Percentiles rank a stretch among this genome's conserved stretches.
These are phyloP conservation scores for Ascochyta koolunga DNA, from an alignment of 2,329 filamentous ascomycete species.

Conservation along the genomic window DNA sequence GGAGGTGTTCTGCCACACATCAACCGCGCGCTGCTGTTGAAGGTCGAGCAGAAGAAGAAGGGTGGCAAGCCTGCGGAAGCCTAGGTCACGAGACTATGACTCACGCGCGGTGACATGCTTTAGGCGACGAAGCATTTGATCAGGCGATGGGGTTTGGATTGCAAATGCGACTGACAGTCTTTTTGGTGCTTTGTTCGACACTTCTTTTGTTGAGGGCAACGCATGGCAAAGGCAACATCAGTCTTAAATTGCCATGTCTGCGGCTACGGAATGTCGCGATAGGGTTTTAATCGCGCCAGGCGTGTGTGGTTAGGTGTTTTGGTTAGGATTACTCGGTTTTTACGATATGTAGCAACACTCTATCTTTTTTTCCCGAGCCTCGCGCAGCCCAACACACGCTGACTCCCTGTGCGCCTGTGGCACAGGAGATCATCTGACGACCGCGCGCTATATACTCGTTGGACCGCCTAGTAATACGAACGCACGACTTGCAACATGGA, in stretches of 20 bases:
- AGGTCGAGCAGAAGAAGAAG: constrained; percentile 99
- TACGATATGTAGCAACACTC: constrained; percentile 37
- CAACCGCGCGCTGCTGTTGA: constrained; percentile 93
- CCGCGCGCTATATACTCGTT: not conserved
- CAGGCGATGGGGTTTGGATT: constrained; percentile 1
- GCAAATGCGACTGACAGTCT: constrained; percentile 20
- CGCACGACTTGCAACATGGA: not conserved
- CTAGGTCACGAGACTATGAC: constrained; percentile 20
- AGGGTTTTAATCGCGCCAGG: constrained; percentile 29
- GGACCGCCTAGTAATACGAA: not conserved
- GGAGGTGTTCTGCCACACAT: constrained; percentile 98
- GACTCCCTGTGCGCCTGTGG: constrained; percentile 1
- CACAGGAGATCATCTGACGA: not conserved
- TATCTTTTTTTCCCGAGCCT: constrained; percentile 14
- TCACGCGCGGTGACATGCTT: constrained; percentile 6
- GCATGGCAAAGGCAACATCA: constrained; percentile 9
- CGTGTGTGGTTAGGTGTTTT: constrained; percentile 34
- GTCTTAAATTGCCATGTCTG: constrained; percentile 16
- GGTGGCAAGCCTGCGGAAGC: constrained; percentile 64
- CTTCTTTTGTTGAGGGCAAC: constrained; percentile 15
- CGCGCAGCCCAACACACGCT: not conserved
- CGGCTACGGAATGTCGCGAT: constrained; percentile 21
- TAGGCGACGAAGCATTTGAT: constrained; percentile 4
- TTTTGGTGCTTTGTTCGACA: constrained; percentile 23
- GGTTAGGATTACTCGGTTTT: constrained; percentile 27